Evolutionary conservation across 2,329 filamentous ascomycete species (phyloP), one percentile per base, ranked within the genome.

Genomic region (Sarocladiaceae sp.): DNA sequence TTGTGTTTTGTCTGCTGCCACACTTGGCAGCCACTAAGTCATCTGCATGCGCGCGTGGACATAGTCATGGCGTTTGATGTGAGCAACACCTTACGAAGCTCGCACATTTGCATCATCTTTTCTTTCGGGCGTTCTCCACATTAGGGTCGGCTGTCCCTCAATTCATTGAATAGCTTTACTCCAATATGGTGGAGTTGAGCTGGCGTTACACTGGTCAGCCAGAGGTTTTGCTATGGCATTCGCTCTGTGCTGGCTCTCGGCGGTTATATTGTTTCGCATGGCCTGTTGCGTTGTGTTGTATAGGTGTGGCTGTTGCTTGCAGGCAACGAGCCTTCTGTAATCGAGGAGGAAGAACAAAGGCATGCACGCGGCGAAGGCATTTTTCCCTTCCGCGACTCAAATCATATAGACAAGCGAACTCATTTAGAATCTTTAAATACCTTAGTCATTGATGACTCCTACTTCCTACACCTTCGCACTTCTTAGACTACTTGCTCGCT

Each of bases 401-500:
- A 33, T 48, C 44, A 48, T 46, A 46, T 48, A 48, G 44, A 48
- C 44, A 48, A 48, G 44, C 44, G 44, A 48, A 48, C 26, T 26
- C 26, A 6, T n/a, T 48, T 48, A 48, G 40, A 44, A 28, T 40
- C 18, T 6, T 28, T 44, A 44, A n/a, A n/a, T n/a, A n/a, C n/a
- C 15, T 37, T 37, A 17, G 15, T n/a, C 8, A 5, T 12, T 10
- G 35, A 37, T n/a, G 35, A 8, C 7, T 12, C 35, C 35, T 37
- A 8, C n/a, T 37, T 37, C n/a, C n/a, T n/a, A n/a, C n/a, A n/a
- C n/a, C n/a, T n/a, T n/a, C n/a, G n/a, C n/a, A n/a, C n/a, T n/a
- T n/a, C n/a, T n/a, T n/a, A n/a, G n/a, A n/a, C n/a, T n/a, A n/a
- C n/a, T n/a, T n/a, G n/a, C n/a, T n/a, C n/a, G n/a, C n/a, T n/a